A percentile compares a stretch with the other conserved stretches of the same genome.
Conservation (phyloP, 2,329 filamentous ascomycete species). For the Harringtonia aguacate region DNA sequence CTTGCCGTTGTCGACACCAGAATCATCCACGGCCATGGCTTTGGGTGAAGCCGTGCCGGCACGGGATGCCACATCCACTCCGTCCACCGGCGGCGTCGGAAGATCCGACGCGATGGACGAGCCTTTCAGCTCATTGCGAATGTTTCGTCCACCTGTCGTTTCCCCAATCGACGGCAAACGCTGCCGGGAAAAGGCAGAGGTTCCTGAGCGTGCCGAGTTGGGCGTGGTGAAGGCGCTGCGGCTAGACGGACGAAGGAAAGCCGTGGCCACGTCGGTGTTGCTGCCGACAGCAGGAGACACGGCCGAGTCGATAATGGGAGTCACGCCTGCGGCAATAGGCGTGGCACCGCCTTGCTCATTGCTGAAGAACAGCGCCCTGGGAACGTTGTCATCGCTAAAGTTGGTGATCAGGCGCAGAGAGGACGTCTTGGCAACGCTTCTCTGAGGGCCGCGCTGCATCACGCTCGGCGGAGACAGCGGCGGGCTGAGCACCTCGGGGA, state of each 20-base stretch:
- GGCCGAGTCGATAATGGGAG: slow-evolving; percentile 76
- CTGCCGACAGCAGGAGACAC: slow-evolving; percentile 59
- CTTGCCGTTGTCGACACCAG: slow-evolving; percentile 23
- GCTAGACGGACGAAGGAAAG: slow-evolving; percentile 56
- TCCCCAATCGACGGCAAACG: slow-evolving; percentile 74
- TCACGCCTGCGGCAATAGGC: slow-evolving; percentile 72
- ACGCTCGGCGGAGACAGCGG: slow-evolving; percentile 61
- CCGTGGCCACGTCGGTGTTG: slow-evolving; percentile 53
- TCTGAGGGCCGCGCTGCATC: slow-evolving; percentile 44
- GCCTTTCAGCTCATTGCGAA: slow-evolving; percentile 19
- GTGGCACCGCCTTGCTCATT: slow-evolving; percentile 49
- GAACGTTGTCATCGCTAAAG: slow-evolving; percentile 53
- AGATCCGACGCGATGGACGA: neutral
- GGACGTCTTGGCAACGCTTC: slow-evolving; percentile 65
- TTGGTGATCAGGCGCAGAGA: slow-evolving; percentile 86
- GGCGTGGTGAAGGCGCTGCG: slow-evolving; percentile 61
- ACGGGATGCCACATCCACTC: slow-evolving; percentile 18
- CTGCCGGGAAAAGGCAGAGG: slow-evolving; percentile 48
- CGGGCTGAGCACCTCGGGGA: slow-evolving; percentile 55
- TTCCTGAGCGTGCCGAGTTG: slow-evolving; percentile 51
- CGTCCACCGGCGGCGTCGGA: slow-evolving; percentile 7
- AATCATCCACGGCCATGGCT: slow-evolving; percentile 1
- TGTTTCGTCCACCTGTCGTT: slow-evolving; percentile 25
- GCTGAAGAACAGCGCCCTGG: slow-evolving; percentile 54
- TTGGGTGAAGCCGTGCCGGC: slow-evolving; percentile 22